Conservation (phyloP, 352 stramenopile species). For the Phytophthora sp. region DNA sequence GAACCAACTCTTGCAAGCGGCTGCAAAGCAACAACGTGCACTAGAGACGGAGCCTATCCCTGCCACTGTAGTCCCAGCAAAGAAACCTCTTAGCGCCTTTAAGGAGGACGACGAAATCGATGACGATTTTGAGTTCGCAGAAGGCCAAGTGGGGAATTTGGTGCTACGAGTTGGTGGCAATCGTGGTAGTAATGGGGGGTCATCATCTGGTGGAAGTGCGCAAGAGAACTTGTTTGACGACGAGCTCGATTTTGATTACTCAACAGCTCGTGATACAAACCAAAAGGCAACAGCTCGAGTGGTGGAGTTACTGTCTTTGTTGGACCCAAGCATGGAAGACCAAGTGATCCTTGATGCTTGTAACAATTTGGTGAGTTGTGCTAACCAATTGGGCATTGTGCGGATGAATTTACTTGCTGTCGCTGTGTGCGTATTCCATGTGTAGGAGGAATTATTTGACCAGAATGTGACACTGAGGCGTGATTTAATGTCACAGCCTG, state of each 20-base stretch:
- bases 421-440: not conserved
- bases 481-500: constrained; percentile 91
- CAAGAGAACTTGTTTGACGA: constrained; percentile 82
- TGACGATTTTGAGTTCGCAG: constrained; percentile 30
- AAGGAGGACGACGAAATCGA: constrained; percentile 37
- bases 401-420: not conserved
- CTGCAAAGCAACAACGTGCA: constrained; percentile 40
- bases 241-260: constrained; percentile 84
- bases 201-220: constrained; percentile 41
- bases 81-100: constrained; percentile 33
- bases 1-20: constrained; percentile 55
- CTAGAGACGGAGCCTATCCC: constrained; percentile 20
- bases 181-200: constrained; percentile 26
- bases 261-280: constrained; percentile 69
- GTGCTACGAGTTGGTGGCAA: constrained; percentile 27
- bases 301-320: constrained; percentile 73
- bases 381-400: not conserved
- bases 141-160: constrained; percentile 25
- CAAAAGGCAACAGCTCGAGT: constrained; percentile 80
- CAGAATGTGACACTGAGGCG: constrained; percentile 71
- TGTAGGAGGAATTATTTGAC: constrained; percentile 81
- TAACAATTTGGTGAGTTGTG: constrained; percentile 55
- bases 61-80: constrained; percentile 21
- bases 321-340: constrained; percentile 89
- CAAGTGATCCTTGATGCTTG: constrained; percentile 86